Evolutionary conservation across 495 filamentous ascomycete species (phyloP).

Genomic region (Annulohypoxylon moriforme): DNA sequence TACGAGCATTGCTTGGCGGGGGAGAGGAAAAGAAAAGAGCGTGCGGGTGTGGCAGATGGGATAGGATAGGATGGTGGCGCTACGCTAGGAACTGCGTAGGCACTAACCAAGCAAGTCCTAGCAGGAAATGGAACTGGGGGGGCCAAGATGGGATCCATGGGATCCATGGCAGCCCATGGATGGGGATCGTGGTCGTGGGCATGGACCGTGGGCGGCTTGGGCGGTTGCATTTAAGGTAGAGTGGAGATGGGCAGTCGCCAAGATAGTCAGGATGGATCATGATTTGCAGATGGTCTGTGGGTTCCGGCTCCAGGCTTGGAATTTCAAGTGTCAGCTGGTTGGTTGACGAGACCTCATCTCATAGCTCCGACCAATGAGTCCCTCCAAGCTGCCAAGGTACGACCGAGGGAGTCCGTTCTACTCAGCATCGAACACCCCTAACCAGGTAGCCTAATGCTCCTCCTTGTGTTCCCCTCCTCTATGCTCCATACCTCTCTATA

Average conservation of each 20-base stretch:
- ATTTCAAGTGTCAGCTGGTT: conserved; percentile 52
- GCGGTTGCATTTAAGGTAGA: conserved; percentile 46
- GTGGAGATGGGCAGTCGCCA: conserved; percentile 42
- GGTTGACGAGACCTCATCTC: conserved; percentile 47
- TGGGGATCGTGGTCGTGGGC: conserved; percentile 34
- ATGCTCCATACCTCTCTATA: no score
- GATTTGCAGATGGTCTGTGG: conserved; percentile 51
- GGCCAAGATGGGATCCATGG: conserved; percentile 5
- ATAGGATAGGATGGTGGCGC: conserved; percentile 13
- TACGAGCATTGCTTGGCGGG: not conserved
- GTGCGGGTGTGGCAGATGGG: conserved; percentile 21
- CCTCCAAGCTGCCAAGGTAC: conserved; percentile 31
- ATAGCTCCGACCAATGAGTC: conserved; percentile 41
- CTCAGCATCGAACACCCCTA: conserved; percentile 29
- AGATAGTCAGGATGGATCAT: conserved; percentile 43
- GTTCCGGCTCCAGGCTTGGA: conserved; percentile 43
- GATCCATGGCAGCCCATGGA: conserved; percentile 24
- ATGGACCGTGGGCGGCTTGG: conserved; percentile 40
- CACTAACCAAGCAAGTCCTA: conserved; percentile 26
- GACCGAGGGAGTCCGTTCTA: conserved; percentile 22
- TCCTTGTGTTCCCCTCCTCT: conserved; percentile 38
- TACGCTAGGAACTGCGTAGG: conserved; percentile 16
- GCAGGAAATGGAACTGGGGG: conserved; percentile 15
- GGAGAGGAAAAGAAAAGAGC: not conserved
- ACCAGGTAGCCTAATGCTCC: conserved; percentile 38